Evolutionary conservation across 1,139 yeast genomes (phyloP), one percentile per base, ranked within the genome.

Genomic region (Pichia terricola): DNA sequence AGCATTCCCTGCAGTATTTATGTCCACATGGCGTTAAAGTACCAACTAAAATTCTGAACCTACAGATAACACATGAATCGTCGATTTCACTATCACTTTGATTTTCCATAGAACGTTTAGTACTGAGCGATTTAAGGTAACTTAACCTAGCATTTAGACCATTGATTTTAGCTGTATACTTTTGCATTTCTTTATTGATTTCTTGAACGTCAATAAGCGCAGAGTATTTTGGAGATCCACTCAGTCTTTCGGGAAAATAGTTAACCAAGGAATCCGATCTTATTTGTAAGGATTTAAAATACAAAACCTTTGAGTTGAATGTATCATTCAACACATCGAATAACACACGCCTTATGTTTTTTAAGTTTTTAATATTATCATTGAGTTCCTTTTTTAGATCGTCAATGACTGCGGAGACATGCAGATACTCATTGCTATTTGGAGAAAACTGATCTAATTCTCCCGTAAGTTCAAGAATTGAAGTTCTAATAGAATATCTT

Each of bases 11-110:
- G 59, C 96, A 89, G 58, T 82, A 89, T 54, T 80, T 81, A 62
- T 89, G 97, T 0, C 96, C 96, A 69, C 97, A 89, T 25, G 77
- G 79, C 0, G 95, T 81, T 48, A 89, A 67, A 0, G 91, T 73
- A 0, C 97, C 97, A 40, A 78, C 69, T 3, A 77, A 69, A 39
- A 88, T 86, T 2, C 73, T 60, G 4, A 77, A 70, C 27, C 82
- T 75, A 59, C 98, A 91, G 51, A 91, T 88, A 38, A 81, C 73
- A 62, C 97, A 91, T 41, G 72, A 64, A 32, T 67, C 68, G 6
- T 65, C 68, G 5, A 58, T 35, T 3, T 34, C 32, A 33, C 42
- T 44, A 5, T 34, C 40, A 5, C 42, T 41, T 4, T 35, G 62
- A 4, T 49, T 45, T 5, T 39, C 25, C 3, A 31, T 35, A 5